Percentiles rank a stretch among this genome's conserved stretches.
phyloP scores from a whole-genome alignment of 148 eudicot species.

The Pharnaceum exiguum region DNA sequence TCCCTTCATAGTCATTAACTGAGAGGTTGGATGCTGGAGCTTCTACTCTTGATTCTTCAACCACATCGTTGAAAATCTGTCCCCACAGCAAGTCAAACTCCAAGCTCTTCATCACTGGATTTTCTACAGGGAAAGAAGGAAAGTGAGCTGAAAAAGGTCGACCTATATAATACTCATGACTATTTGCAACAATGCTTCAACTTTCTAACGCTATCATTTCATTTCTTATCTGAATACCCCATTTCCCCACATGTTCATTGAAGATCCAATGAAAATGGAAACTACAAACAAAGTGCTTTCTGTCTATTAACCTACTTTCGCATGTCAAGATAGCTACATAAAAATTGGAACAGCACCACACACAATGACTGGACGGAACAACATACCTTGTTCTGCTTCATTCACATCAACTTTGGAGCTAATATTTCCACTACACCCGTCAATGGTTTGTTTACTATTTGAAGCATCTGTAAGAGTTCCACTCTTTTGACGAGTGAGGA shows the following conservation, averaged over 20 bases:
- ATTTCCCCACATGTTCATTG: too few relatives aligned
- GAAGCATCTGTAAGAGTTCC: background rate
- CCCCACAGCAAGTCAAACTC: constrained; percentile 18
- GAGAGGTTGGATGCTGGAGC: background rate
- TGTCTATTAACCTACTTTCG: too few relatives aligned
- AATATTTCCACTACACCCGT: background rate
- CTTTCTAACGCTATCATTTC: too few relatives aligned
- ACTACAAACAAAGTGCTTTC: too few relatives aligned
- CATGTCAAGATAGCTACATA: too few relatives aligned
- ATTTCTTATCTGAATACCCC: too few relatives aligned
- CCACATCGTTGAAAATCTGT: constrained; percentile 2
- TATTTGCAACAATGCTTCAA: too few relatives aligned
- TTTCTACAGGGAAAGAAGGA: background rate
- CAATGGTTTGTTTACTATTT: background rate
- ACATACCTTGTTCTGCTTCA: constrained; percentile 4
- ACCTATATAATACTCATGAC: too few relatives aligned
- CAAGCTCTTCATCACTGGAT: constrained; percentile 2
- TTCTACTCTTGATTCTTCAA: constrained; percentile 2
- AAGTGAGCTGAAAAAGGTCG: too few relatives aligned
- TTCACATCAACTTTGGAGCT: background rate
- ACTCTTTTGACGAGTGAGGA: background rate
- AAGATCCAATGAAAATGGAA: too few relatives aligned
- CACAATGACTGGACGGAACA: background rate
- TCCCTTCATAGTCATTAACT: background rate
- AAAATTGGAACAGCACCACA: background rate